These are phyloP conservation scores for Oenanthe javanica DNA, from an alignment of 140 eudicot species.

Conservation along the genomic window DNA sequence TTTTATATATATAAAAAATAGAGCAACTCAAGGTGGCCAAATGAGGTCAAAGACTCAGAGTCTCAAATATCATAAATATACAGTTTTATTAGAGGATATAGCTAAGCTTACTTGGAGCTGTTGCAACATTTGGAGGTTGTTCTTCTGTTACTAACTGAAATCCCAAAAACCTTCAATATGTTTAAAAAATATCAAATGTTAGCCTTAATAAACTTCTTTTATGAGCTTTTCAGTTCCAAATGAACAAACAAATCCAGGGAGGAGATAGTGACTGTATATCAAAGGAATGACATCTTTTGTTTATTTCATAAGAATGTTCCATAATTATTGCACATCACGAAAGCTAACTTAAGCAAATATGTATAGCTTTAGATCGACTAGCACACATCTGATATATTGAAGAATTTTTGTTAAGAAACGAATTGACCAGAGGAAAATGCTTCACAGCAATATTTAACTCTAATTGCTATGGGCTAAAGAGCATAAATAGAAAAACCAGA, in stretches of 20 bases:
- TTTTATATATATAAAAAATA: neutral
- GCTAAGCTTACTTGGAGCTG: constrained; percentile 45
- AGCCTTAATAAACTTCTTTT: neutral
- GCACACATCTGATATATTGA: neutral
- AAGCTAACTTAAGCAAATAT: neutral
- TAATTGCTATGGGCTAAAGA: neutral
- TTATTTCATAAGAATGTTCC: neutral
- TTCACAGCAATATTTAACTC: neutral
- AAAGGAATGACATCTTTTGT: neutral
- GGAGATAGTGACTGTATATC: neutral
- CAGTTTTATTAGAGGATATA: neutral
- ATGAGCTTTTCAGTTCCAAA: neutral
- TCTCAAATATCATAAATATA: neutral
- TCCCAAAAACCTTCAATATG: constrained; percentile 63
- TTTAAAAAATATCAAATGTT: neutral
- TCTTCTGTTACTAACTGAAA: constrained; percentile 84
- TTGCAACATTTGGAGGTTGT: constrained; percentile 34
- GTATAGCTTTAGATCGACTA: neutral
- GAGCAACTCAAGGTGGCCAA: neutral
- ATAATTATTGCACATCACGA: neutral
- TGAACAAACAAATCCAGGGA: neutral
- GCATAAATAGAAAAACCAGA: neutral
- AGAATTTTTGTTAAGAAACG: neutral
- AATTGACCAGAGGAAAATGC: neutral
- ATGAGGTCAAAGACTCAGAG: neutral